A percentile compares a stretch with the other conserved stretches of the same genome.
These are phyloP conservation scores for Rhexocercosporidium sp. DNA, from an alignment of 2,329 filamentous ascomycete species.

Conservation along the genomic window DNA sequence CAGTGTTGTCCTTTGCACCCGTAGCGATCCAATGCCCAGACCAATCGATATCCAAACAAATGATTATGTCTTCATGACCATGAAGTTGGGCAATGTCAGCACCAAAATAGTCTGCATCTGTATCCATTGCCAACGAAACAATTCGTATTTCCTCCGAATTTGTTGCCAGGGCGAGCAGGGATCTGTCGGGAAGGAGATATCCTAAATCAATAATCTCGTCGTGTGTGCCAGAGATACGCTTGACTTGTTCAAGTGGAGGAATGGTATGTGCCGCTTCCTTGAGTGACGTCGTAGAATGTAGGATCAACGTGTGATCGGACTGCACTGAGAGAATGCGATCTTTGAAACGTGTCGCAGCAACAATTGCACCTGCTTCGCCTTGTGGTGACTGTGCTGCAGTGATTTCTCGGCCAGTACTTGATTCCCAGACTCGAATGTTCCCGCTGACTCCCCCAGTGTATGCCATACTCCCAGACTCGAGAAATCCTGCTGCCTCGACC, in stretches of 20 bases:
- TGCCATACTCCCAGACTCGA: conserved; percentile 71
- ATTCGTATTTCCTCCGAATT: conserved; percentile 94
- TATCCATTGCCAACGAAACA: conserved; percentile 66
- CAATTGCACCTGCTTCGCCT: conserved; percentile 68
- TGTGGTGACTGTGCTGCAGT: conserved; percentile 72
- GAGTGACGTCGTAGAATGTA: conserved; percentile 65
- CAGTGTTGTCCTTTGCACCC: conserved; percentile 95
- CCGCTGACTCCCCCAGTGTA: conserved; percentile 88
- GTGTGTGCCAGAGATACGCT: conserved; percentile 91
- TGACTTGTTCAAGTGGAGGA: conserved; percentile 52
- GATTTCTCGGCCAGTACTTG: conserved; percentile 76
- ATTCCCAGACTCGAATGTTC: conserved; percentile 82
- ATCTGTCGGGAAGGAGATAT: conserved; percentile 81
- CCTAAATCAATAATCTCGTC: conserved; percentile 97
- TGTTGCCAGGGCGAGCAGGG: conserved; percentile 86
- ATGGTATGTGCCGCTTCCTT: conserved; percentile 42
- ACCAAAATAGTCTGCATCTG: conserved; percentile 72
- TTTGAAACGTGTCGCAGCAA: conserved; percentile 71
- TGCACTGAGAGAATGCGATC: conserved; percentile 81
- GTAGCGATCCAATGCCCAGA: conserved; percentile 97
- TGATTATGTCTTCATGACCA: conserved; percentile 94
- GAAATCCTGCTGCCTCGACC: conserved; percentile 82
- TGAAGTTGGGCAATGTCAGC: conserved; percentile 85
- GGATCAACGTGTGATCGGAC: conserved; percentile 83
- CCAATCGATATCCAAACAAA: conserved; percentile 93